A percentile compares a stretch with the other conserved stretches of the same genome.
phyloP scores from a whole-genome alignment of 192 early-diverging fungal genomes.

The Coemansia sp. region DNA sequence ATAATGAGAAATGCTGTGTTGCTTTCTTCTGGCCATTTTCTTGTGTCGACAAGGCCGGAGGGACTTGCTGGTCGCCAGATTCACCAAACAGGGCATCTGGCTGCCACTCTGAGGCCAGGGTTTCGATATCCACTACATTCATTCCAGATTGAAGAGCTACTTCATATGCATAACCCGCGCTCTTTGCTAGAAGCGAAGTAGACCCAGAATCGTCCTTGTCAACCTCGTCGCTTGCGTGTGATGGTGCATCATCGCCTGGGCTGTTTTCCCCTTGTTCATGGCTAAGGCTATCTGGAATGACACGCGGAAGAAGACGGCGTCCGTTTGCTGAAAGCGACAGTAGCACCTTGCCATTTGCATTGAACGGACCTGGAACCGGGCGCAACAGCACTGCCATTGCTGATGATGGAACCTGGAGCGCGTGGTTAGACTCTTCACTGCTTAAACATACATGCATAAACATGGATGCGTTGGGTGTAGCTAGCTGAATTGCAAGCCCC shows the following conservation, averaged over 20 bases:
- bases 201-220: conserved; percentile 34
- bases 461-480: conserved; percentile 41
- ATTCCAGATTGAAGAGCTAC: conserved; percentile 35
- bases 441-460: conserved; percentile 43
- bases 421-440: conserved; percentile 31
- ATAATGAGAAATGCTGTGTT: conserved; percentile 27
- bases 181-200: conserved; percentile 24
- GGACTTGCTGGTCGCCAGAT: conserved; percentile 45
- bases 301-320: conserved; percentile 31
- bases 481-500: conserved; percentile 34
- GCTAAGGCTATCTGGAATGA: conserved; percentile 21
- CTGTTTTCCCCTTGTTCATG: conserved; percentile 24
- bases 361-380: conserved; percentile 46
- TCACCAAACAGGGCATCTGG: conserved; percentile 24
- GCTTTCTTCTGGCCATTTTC: conserved; percentile 3
- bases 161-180: conserved; percentile 43
- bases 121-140: conserved; percentile 42
- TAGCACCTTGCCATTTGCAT: conserved; percentile 22
- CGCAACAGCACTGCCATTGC: conserved; percentile 31
- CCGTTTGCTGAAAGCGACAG: conserved; percentile 33
- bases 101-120: conserved; percentile 33
- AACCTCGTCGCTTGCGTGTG: conserved; percentile 33
- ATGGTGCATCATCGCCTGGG: conserved; percentile 31
- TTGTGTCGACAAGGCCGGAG: conserved; percentile 18
- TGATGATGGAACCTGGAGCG: conserved; percentile 26